Conservation (phyloP, 2,329 filamentous ascomycete species). For the Colletotrichum echinochloae region DNA sequence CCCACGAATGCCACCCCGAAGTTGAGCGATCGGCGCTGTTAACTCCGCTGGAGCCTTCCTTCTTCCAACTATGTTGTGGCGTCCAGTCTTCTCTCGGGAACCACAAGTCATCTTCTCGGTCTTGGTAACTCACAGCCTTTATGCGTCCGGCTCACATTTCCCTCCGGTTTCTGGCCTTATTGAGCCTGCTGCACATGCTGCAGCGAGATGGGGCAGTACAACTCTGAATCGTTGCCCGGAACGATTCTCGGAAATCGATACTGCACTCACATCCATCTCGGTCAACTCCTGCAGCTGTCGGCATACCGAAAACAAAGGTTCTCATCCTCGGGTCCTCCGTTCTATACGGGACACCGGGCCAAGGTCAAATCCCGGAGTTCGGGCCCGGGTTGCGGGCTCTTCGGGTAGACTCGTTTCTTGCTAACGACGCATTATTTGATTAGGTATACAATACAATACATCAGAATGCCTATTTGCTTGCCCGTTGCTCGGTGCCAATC, state of each 20-base stretch:
- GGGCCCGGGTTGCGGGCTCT: neutral
- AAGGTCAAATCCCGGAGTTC: too few species aligned
- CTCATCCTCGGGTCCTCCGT: neutral
- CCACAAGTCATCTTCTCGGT: neutral
- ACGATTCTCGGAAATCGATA: constrained; percentile 17
- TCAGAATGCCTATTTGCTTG: constrained; percentile 5
- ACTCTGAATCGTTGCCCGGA: constrained; percentile 27
- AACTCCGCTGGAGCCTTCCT: neutral
- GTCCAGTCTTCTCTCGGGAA: neutral
- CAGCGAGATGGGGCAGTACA: constrained; percentile 23
- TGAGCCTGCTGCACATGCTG: constrained; percentile 25
- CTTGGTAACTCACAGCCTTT: neutral
- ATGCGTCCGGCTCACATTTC: neutral
- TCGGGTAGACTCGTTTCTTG: neutral
- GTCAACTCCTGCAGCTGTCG: constrained; percentile 29
- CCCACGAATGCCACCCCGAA: neutral
- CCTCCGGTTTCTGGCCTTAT: constrained; percentile 1
- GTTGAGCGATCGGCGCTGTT: neutral
- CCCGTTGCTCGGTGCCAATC: neutral
- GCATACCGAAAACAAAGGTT: neutral
- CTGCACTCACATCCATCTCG: constrained; percentile 23
- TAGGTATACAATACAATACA: neutral
- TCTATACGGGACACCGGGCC: neutral
- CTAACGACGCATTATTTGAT: neutral
- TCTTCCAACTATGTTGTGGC: neutral